phyloP scores from a whole-genome alignment of 768 basidiomycete genomes.

The Psilocybe azurescens region DNA sequence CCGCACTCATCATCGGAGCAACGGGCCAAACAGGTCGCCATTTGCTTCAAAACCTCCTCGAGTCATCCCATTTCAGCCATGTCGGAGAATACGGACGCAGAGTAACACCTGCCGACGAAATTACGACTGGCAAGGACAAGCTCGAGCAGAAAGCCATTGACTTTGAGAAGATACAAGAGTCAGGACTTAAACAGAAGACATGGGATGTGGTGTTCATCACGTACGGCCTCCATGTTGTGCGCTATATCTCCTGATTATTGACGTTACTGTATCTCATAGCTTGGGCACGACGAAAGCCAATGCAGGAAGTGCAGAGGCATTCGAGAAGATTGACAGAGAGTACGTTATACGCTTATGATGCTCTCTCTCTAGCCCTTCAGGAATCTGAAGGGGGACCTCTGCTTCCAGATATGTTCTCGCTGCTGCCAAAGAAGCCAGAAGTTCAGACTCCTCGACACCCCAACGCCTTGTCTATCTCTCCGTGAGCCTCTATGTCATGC shows the following conservation, averaged over 20 bases:
- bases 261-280: conserved; percentile 29
- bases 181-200: conserved; percentile 54
- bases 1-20: conserved; percentile 77
- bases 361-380: not conserved
- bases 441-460: conserved; percentile 42
- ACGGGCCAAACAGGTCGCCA: conserved; percentile 73
- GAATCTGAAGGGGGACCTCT: not conserved
- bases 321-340: conserved; percentile 82
- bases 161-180: conserved; percentile 66
- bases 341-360: conserved; percentile 34
- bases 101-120: conserved; percentile 49
- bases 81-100: conserved; percentile 77
- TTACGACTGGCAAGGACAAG: conserved; percentile 54
- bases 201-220: conserved; percentile 83
- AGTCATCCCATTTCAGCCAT: conserved; percentile 55
- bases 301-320: conserved; percentile 69
- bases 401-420: conserved; percentile 70
- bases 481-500: conserved; percentile 40
- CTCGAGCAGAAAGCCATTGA: conserved; percentile 71
- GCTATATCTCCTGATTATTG: not conserved
- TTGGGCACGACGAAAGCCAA: conserved; percentile 67
- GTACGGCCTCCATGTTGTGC: conserved; percentile 35
- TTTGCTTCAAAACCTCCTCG: conserved; percentile 66
- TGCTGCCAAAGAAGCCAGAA: conserved; percentile 69
- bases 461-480: conserved; percentile 79